Evolutionary conservation across 2,329 filamentous ascomycete genomes (phyloP).

Genomic region (Fusarium oligoseptatum): DNA sequence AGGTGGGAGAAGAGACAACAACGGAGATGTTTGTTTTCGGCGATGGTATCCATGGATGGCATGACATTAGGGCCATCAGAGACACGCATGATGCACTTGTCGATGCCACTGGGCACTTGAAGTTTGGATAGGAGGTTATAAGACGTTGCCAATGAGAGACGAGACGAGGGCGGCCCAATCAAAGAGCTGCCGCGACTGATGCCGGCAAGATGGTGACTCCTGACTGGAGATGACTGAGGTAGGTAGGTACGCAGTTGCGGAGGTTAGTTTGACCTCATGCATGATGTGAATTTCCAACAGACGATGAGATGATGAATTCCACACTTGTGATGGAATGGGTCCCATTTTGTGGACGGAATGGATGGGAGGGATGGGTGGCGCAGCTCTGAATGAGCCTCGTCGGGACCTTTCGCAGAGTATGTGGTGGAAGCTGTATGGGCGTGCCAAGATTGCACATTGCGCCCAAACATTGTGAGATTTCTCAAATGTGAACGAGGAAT

Average conservation of each 20-base stretch:
- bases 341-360: background rate
- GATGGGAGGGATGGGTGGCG: background rate
- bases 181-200: background rate
- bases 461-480: background rate
- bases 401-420: background rate
- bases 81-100: slow-evolving; percentile 1
- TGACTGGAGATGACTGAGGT: background rate
- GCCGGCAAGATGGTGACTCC: background rate
- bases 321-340: background rate
- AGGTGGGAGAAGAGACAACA: slow-evolving; percentile 10
- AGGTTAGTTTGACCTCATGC: background rate
- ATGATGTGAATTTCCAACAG: background rate
- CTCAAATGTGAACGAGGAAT: background rate
- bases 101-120: background rate
- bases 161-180: background rate
- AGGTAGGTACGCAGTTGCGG: background rate
- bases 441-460: slow-evolving; percentile 3
- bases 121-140: background rate
- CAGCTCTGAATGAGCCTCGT: background rate
- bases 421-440: background rate
- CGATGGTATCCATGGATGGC: no score
- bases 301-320: background rate
- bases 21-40: background rate
- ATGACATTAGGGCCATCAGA: slow-evolving; percentile 3
- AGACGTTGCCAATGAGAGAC: background rate